A percentile compares a stretch with the other conserved stretches of the same genome.
Conservation (phyloP, 768 basidiomycete genomes). For the Calocera cornea region DNA sequence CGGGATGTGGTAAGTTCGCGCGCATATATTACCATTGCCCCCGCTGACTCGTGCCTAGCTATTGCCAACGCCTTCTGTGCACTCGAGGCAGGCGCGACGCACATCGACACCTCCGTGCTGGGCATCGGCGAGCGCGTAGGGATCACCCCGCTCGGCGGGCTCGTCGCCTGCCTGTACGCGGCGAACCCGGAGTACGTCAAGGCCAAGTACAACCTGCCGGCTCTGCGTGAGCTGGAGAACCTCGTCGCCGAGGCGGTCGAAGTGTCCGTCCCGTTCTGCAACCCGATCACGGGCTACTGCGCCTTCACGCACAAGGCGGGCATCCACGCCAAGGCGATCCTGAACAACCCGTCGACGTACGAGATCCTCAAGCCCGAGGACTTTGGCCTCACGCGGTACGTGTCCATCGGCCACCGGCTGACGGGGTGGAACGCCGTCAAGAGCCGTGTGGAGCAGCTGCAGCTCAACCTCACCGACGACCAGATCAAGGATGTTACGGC, state of each 20-base stretch:
- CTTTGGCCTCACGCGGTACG: constrained; percentile 93
- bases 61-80: constrained; percentile 98
- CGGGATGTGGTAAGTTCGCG: constrained; percentile 60
- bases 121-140: constrained; percentile 99
- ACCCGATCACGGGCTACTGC: constrained; percentile 95
- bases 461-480: constrained; percentile 76
- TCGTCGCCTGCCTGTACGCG: constrained; percentile 91
- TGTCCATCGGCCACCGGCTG: constrained; percentile 94
- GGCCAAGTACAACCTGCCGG: constrained; percentile 92
- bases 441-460: constrained; percentile 94
- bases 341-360: constrained; percentile 98
- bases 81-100: constrained; percentile 95
- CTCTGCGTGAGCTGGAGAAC: constrained; percentile 98
- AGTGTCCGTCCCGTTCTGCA: constrained; percentile 94
- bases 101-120: constrained; percentile 95
- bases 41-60: constrained; percentile 34
- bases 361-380: constrained; percentile 99
- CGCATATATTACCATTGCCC: too few species aligned
- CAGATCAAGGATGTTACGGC: constrained; percentile 97
- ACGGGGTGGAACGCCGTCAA: constrained; percentile 99
- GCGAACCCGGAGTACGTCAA: constrained; percentile 99
- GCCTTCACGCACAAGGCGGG: constrained; percentile 99
- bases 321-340: constrained; percentile 99
- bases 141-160: constrained; percentile 93
- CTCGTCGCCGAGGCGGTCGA: constrained; percentile 97